Evolutionary conservation across 108 stramenopile genomes (phyloP).

Genomic region (Nannochloropsis gaditana): DNA sequence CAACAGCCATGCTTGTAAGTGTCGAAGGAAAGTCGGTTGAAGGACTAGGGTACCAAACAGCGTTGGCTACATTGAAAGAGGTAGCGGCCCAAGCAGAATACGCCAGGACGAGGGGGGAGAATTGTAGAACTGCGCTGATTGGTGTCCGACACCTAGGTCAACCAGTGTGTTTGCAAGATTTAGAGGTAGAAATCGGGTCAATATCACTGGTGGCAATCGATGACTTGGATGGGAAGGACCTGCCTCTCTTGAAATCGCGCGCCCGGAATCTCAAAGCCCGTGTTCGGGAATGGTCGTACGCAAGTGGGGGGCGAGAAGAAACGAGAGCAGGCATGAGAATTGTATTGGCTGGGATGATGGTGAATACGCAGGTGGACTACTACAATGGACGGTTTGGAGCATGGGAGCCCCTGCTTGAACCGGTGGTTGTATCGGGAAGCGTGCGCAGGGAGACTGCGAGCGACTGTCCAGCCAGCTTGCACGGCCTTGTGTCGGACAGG

Average conservation of each 20-base stretch:
- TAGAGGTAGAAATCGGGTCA: not conserved
- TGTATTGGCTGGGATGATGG: not conserved
- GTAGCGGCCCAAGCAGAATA: not conserved
- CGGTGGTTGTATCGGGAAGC: not conserved
- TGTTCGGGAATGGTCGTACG: not conserved
- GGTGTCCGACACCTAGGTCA: not conserved
- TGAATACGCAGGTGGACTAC: constrained; percentile 30
- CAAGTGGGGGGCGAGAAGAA: not conserved
- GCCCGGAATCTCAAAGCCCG: not conserved
- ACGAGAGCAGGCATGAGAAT: not conserved
- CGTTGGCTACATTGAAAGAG: not conserved
- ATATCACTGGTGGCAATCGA: constrained; percentile 31
- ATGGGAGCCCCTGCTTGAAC: constrained; percentile 48
- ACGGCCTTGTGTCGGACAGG: not conserved
- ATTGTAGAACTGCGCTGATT: not conserved
- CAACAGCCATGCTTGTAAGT: not conserved
- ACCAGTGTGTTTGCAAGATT: not conserved
- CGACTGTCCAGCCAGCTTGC: not conserved
- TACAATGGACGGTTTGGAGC: constrained; percentile 34
- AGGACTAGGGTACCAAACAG: not conserved
- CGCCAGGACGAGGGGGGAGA: not conserved
- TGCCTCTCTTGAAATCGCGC: constrained; percentile 28
- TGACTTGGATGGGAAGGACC: constrained; percentile 36
- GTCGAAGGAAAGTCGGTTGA: not conserved
- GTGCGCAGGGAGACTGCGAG: not conserved